These are phyloP conservation scores for Venturia effusa DNA, from an alignment of 2,329 filamentous ascomycete species.

Conservation along the genomic window DNA sequence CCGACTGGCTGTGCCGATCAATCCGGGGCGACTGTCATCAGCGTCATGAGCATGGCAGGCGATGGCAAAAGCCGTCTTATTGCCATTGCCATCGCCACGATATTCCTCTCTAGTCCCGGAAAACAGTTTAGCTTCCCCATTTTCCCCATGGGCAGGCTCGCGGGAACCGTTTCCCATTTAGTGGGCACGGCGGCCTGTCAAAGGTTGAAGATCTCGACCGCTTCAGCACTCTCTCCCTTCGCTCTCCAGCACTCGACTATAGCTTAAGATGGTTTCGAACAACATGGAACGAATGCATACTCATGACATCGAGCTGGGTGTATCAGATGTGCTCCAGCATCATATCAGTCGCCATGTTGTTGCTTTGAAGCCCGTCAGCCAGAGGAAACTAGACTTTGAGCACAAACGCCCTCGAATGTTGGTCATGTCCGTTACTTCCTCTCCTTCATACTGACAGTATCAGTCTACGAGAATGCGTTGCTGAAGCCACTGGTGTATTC, in stretches of 20 bases:
- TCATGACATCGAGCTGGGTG: slow-evolving; percentile 37
- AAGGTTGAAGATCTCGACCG: neutral
- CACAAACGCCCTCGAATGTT: slow-evolving; percentile 31
- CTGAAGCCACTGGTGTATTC: slow-evolving; percentile 47
- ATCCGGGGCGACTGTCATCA: neutral
- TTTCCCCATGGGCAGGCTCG: neutral
- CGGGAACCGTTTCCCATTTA: neutral
- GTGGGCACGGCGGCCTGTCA: neutral
- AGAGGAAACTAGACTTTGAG: slow-evolving; percentile 46
- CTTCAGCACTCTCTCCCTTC: neutral
- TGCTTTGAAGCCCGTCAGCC: slow-evolving; percentile 38
- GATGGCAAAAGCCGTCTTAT: neutral
- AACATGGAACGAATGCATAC: slow-evolving; percentile 2
- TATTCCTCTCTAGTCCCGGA: neutral
- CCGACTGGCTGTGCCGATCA: neutral
- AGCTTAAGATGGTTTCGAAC: neutral
- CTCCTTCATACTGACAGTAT: slow-evolving; percentile 16
- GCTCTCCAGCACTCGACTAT: too few relatives aligned
- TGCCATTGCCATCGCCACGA: too few relatives aligned
- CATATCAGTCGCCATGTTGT: slow-evolving; percentile 42
- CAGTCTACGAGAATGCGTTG: slow-evolving; percentile 44
- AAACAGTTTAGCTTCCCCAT: neutral
- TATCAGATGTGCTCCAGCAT: slow-evolving; percentile 41
- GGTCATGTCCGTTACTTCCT: neutral
- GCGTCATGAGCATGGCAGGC: neutral